Percentiles rank a stretch among this genome's conserved stretches.
phyloP scores from a whole-genome alignment of 805 yeast species.

The Spathaspora boniae region DNA sequence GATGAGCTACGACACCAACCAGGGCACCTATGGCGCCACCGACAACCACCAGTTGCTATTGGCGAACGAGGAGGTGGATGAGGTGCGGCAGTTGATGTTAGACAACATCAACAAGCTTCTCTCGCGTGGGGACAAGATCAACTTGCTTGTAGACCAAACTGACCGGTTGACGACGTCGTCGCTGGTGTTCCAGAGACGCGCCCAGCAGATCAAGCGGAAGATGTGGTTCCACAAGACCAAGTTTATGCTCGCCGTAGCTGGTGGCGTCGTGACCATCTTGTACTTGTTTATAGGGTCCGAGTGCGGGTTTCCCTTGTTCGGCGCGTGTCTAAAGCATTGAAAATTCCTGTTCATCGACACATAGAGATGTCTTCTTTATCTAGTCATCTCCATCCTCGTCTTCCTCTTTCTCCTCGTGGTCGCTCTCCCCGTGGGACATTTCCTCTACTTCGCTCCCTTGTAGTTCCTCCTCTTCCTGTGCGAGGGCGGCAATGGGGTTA shows the following conservation, averaged over 20 bases:
- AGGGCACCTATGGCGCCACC: slow-evolving; percentile 28
- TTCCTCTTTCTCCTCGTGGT: slow-evolving; percentile 14
- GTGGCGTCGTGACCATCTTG: slow-evolving; percentile 24
- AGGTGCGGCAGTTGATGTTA: slow-evolving; percentile 65
- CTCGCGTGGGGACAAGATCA: slow-evolving; percentile 75
- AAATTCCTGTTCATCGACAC: too few species aligned
- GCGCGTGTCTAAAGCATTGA: slow-evolving; percentile 22
- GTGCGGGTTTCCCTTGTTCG: slow-evolving; percentile 54
- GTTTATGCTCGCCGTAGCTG: slow-evolving; percentile 29
- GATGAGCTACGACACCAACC: slow-evolving; percentile 36
- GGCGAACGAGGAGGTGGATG: slow-evolving; percentile 55
- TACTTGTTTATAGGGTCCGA: slow-evolving; percentile 48
- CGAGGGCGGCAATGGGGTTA: slow-evolving; percentile 33
- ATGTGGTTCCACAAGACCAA: slow-evolving; percentile 68
- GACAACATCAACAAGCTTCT: slow-evolving; percentile 70
- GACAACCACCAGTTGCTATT: slow-evolving; percentile 31
- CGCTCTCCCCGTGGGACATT: too few species aligned
- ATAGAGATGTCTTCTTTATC: background rate
- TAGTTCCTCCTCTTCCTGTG: slow-evolving; percentile 32
- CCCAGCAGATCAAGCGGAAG: slow-evolving; percentile 57
- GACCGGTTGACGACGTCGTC: slow-evolving; percentile 66
- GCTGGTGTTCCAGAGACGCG: slow-evolving; percentile 64
- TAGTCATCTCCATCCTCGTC: slow-evolving; percentile 14
- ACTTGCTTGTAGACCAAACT: slow-evolving; percentile 73
- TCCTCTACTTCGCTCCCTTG: slow-evolving; percentile 22